Evolutionary conservation across 345 rosid genomes (phyloP).

Genomic region (Syzygium aromaticum): DNA sequence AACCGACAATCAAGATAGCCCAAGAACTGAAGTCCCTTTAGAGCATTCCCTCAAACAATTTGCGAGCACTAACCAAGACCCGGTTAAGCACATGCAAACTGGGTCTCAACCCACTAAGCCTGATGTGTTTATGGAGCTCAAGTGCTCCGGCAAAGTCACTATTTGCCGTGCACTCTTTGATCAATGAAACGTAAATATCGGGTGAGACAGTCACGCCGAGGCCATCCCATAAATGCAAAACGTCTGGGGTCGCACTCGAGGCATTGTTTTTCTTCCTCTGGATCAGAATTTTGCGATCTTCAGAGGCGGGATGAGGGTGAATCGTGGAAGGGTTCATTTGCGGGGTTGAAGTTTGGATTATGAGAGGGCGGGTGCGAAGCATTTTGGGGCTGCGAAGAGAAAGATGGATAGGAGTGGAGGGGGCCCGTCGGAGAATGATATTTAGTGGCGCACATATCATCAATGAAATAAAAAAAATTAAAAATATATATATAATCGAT

Average conservation of each 20-base stretch:
- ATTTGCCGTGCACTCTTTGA: slow-evolving; percentile 39
- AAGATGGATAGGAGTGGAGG: not conserved
- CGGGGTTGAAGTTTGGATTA: not conserved
- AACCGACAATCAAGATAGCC: slow-evolving; percentile 43
- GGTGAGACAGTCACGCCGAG: slow-evolving; percentile 33
- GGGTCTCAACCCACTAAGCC: slow-evolving; percentile 18
- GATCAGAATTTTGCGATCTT: not conserved
- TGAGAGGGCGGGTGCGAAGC: not conserved
- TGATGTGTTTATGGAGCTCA: slow-evolving; percentile 32
- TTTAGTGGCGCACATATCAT: not conserved
- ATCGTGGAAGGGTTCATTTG: not conserved
- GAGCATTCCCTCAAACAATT: slow-evolving; percentile 62
- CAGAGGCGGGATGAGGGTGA: not conserved
- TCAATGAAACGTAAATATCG: slow-evolving; percentile 45
- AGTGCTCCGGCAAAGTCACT: slow-evolving; percentile 33
- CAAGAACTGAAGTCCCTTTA: slow-evolving; percentile 41
- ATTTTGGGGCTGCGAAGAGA: not conserved
- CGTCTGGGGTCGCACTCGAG: slow-evolving; percentile 19
- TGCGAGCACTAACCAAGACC: slow-evolving; percentile 32
- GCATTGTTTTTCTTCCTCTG: not conserved
- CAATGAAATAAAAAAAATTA: too few species aligned
- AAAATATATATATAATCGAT: too few species aligned
- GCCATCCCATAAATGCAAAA: slow-evolving; percentile 41
- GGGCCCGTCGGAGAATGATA: not conserved
- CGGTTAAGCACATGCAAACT: slow-evolving; percentile 27